Percentiles rank a stretch among this genome's conserved stretches.
Evolutionary conservation across 345 rosid species (phyloP).

Genomic region (Boechera retrofracta): DNA sequence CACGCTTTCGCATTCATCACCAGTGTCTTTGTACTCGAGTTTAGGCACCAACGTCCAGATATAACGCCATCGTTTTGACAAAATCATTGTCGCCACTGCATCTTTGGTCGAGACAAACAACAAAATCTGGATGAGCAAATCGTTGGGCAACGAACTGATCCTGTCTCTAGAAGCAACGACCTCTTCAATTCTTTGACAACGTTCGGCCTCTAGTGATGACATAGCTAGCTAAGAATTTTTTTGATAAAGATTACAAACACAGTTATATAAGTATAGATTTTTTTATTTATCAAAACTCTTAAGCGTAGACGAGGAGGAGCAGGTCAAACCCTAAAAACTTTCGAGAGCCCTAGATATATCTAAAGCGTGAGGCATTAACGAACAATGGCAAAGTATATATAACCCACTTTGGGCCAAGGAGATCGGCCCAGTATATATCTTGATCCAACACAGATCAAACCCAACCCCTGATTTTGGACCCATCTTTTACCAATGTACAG

Average conservation of each 20-base stretch:
- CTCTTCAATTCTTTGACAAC: not conserved
- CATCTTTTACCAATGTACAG: not conserved
- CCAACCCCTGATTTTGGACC: not conserved
- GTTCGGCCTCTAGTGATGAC: not conserved
- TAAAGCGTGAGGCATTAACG: not conserved
- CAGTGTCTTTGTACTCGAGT: not conserved
- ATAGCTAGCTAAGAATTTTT: not conserved
- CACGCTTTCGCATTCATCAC: not conserved
- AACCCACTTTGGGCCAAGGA: not conserved
- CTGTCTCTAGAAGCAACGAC: not conserved
- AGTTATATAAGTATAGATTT: too few species aligned
- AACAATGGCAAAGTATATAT: not conserved
- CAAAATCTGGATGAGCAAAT: not conserved
- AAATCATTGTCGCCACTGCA: not conserved
- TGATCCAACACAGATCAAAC: not conserved
- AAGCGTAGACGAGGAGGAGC: not conserved
- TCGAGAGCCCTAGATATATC: not conserved
- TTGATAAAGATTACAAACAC: too few species aligned
- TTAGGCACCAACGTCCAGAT: not conserved
- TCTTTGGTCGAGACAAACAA: not conserved
- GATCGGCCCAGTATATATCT: not conserved
- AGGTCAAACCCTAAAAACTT: not conserved
- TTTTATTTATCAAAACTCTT: too few species aligned
- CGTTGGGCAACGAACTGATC: not conserved
- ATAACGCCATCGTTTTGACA: slow-evolving; percentile 6